Conservation (phyloP, 257 asterid species). For the Solanum verrucosum region DNA sequence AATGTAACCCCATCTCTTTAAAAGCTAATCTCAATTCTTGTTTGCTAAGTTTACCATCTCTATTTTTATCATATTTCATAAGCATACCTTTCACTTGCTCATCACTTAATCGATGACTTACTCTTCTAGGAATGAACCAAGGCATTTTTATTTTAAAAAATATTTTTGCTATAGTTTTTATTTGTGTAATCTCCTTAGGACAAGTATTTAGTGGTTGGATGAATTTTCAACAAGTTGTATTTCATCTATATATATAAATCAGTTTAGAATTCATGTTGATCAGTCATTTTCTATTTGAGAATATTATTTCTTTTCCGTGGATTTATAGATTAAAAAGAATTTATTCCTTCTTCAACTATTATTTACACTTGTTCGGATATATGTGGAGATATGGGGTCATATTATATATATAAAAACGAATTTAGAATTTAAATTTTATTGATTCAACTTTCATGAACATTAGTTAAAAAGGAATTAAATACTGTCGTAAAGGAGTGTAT, state of each 20-base stretch:
- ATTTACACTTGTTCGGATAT: not conserved
- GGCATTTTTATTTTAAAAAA: not conserved
- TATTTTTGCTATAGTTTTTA: not conserved
- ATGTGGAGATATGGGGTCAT: not conserved
- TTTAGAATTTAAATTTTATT: too few relatives aligned
- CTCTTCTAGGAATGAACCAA: not conserved
- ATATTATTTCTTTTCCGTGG: too few relatives aligned
- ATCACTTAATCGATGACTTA: not conserved
- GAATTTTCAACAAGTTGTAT: not conserved
- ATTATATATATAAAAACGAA: not conserved
- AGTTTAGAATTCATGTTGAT: not conserved
- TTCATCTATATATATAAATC: not conserved
- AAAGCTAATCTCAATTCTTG: not conserved
- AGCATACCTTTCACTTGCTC: constrained; percentile 4
- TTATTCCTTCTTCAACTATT: not conserved
- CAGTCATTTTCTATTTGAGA: not conserved
- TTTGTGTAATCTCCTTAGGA: not conserved
- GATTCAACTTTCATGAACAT: not conserved
- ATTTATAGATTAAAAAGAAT: not conserved
- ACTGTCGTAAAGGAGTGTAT: not conserved
- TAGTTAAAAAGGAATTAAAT: not conserved
- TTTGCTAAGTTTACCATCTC: constrained; percentile 4
- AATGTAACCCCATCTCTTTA: not conserved
- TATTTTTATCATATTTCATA: constrained; percentile 2
- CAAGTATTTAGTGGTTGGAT: not conserved